Conservation (phyloP, 495 filamentous ascomycete species). For the Hypoxylon fuscum region DNA sequence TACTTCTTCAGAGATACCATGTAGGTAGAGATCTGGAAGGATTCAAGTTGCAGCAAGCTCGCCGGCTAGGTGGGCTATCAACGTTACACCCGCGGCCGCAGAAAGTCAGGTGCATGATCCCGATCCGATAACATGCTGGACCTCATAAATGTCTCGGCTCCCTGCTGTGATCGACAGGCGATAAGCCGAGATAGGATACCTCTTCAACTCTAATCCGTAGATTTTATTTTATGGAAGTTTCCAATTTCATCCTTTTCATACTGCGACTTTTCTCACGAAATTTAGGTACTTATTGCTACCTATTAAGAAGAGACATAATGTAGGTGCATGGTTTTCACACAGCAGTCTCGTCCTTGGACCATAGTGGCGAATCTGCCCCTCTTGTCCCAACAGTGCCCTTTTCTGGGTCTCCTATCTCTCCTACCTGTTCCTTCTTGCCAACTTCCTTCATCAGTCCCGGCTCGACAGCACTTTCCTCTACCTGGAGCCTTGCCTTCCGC, state of each 20-base stretch:
- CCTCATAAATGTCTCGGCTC: too few relatives aligned
- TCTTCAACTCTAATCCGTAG: too few relatives aligned
- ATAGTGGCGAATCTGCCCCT: background rate
- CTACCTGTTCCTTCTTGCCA: background rate
- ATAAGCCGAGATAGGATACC: constrained; percentile 8
- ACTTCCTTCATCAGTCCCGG: constrained; percentile 7
- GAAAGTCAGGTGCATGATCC: background rate
- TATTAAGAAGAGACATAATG: background rate
- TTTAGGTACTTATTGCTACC: too few relatives aligned
- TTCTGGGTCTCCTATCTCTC: constrained; percentile 4
- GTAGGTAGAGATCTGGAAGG: background rate
- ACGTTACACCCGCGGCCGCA: constrained; percentile 15
- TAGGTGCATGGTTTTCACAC: constrained; percentile 6
- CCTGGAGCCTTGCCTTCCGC: constrained; percentile 15
- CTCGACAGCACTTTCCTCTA: constrained; percentile 1
- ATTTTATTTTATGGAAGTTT: too few relatives aligned
- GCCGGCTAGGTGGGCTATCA: background rate
- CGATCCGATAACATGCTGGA: background rate
- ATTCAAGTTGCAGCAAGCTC: background rate
- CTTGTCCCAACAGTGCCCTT: constrained; percentile 12
- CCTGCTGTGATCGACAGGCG: background rate
- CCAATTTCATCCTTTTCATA: too few relatives aligned
- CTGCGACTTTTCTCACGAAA: too few relatives aligned
- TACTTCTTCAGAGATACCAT: background rate
- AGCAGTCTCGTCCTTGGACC: constrained; percentile 15